Percentiles rank a stretch among this genome's conserved stretches.
These are phyloP conservation scores for Primulina eburnea DNA, from an alignment of 257 asterid genomes.

Conservation along the genomic window DNA sequence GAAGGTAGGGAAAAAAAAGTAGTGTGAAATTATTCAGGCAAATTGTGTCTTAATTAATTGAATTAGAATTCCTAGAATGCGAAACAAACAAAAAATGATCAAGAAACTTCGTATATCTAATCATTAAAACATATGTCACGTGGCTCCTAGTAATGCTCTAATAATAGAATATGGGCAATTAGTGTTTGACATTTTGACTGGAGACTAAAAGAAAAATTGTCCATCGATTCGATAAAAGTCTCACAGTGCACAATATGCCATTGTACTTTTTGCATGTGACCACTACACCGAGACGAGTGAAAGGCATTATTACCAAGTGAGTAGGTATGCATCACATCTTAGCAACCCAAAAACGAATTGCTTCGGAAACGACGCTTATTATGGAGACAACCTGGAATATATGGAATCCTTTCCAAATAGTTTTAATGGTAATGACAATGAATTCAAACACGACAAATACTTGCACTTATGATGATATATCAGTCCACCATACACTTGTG, in stretches of 20 bases:
- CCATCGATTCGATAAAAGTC: background rate
- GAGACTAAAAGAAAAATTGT: too few relatives aligned
- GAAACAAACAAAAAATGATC: too few relatives aligned
- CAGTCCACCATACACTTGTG: too few relatives aligned
- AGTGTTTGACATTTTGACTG: background rate
- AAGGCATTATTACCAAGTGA: slow-evolving; percentile 4
- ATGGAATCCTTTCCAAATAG: background rate
- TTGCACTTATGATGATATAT: background rate
- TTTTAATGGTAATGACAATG: background rate
- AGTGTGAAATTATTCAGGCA: too few relatives aligned
- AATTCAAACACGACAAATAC: background rate
- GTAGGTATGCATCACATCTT: slow-evolving; percentile 29
- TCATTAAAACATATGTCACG: too few relatives aligned
- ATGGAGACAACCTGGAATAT: background rate
- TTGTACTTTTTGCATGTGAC: slow-evolving; percentile 32
- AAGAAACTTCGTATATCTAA: too few relatives aligned
- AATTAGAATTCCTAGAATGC: background rate
- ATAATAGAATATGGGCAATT: background rate
- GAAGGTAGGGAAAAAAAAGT: too few relatives aligned
- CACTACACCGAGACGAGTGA: background rate
- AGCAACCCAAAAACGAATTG: slow-evolving; percentile 23
- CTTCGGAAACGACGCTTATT: background rate
- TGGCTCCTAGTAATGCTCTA: background rate
- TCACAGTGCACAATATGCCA: background rate
- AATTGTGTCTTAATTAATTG: too few relatives aligned